Base-by-base conservation (phyloP, 2,329 filamentous ascomycete species). In the Sporothrix sp. region DNA sequence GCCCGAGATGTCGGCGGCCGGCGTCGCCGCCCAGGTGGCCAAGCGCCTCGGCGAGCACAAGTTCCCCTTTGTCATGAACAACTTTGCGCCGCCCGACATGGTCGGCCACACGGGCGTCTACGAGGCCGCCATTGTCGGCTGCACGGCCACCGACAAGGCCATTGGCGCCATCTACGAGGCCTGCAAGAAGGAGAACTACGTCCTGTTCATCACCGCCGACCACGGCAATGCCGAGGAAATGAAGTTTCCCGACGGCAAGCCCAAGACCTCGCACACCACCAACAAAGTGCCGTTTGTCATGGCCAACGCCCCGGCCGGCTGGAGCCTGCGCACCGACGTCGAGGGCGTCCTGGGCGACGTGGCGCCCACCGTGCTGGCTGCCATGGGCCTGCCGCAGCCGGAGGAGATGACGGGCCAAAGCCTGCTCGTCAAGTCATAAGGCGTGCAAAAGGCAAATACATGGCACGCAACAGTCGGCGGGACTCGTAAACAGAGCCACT, bases 171-270 rank as follows among this genome's bases (percentile, higher is more conserved):
- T 98, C 61, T 89, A 87, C 63, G 90, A 97, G 63, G 84, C 82
- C 46, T 97, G 91, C 79, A 94, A 94, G 78, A 83, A 93, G 75
- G 78, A 91, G 65, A 85, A 84, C 57, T 98, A 98, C 67, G 75
- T 93, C 52, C 81, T 98, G 39, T 97, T 97, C 73, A 85, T 98
- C 68, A 98, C 93, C 6, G 78, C 91, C 27, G 93, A 98, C 68
- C 93, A 98, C 71, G 93, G 90, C 63, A 98, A 98, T 64, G 93
- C 93, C 52, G 93, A 98, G 74, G 93, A 98, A 75, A 98, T 98
- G 93, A 85, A 97, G 70, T 97, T 89, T 65, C 74, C 87, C 60
- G 87, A 96, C 66, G 89, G 90, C 66, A 95, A 88, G 66, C 93
- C 93, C 61, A 98, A 98, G 81, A 98, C 93, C 8, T 91, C 87